phyloP scores from a whole-genome alignment of 768 basidiomycete species.

The Pleurotus platypus region DNA sequence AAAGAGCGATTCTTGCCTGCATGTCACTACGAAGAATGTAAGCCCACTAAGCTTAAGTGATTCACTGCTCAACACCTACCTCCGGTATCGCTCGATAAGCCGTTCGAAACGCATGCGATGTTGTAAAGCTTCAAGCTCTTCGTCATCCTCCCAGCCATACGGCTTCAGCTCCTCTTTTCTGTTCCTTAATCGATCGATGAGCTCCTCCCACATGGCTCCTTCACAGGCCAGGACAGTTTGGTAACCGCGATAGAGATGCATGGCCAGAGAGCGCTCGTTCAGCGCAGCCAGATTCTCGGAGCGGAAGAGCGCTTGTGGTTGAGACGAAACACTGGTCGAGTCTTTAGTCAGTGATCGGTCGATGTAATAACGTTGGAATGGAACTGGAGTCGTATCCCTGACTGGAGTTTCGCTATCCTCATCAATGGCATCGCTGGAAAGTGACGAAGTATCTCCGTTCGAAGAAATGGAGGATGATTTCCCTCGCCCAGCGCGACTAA shows the following conservation, averaged over 20 bases:
- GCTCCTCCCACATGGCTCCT: constrained; percentile 77
- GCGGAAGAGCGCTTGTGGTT: constrained; percentile 34
- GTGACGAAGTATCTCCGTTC: constrained; percentile 15
- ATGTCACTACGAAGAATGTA: constrained; percentile 46
- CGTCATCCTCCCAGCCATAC: constrained; percentile 71
- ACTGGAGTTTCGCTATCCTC: constrained; percentile 12
- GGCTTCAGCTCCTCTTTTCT: constrained; percentile 46
- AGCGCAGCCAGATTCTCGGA: constrained; percentile 40
- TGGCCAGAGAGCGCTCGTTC: constrained; percentile 60
- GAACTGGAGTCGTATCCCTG: constrained; percentile 15
- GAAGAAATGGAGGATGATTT: constrained; percentile 30
- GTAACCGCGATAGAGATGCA: constrained; percentile 68
- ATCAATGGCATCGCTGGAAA: constrained; percentile 10
- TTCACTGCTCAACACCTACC: constrained; percentile 29
- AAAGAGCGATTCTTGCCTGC: constrained; percentile 58
- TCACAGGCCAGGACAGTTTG: constrained; percentile 60
- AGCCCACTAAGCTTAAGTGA: neutral
- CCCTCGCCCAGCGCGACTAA: constrained; percentile 6
- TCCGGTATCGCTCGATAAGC: constrained; percentile 53
- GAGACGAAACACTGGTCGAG: constrained; percentile 26
- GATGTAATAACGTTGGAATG: constrained; percentile 37
- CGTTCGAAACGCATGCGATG: constrained; percentile 57
- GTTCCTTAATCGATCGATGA: constrained; percentile 59
- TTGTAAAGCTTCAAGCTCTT: constrained; percentile 54
- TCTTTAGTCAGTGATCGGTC: constrained; percentile 43